Conservation (phyloP, 75 land plant genomes). For the Adiantum capillusveneris region DNA sequence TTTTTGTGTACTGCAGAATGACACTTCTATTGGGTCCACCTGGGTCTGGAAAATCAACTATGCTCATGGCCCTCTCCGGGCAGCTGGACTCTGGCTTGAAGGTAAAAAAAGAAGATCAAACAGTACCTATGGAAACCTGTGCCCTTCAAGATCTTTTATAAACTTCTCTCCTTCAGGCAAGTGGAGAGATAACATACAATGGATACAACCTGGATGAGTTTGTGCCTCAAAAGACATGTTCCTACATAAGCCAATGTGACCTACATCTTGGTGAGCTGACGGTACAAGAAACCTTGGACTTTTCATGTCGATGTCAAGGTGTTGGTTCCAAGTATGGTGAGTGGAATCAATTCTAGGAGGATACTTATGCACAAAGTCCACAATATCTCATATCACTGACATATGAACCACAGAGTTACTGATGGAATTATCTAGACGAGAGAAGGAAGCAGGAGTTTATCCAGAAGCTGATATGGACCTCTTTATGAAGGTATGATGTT, state of each 20-base stretch:
- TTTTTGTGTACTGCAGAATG: conserved; percentile 54
- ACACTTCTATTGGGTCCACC: conserved; percentile 77
- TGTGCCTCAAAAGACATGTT: conserved; percentile 71
- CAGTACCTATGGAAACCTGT: too few relatives aligned
- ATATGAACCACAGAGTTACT: conserved; percentile 14
- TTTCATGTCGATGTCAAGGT: conserved; percentile 84
- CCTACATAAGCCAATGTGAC: conserved; percentile 84
- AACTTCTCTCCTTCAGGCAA: conserved; percentile 33
- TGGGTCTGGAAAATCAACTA: conserved; percentile 71
- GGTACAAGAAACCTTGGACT: conserved; percentile 83
- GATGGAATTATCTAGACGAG: conserved; percentile 7
- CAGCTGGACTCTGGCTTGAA: conserved; percentile 59
- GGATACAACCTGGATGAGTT: conserved; percentile 64
- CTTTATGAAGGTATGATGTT: conserved; percentile 8
- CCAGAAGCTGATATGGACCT: conserved; percentile 13
- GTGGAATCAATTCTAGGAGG: not conserved
- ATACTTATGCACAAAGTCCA: not conserved
- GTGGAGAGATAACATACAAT: conserved; percentile 69
- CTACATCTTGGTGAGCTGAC: conserved; percentile 86
- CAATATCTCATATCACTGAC: too few relatives aligned
- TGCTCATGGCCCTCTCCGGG: conserved; percentile 69
- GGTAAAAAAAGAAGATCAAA: conserved; percentile 23
- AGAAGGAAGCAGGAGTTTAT: conserved; percentile 8
- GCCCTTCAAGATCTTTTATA: too few relatives aligned
- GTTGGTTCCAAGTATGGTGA: conserved; percentile 67